phyloP scores from a whole-genome alignment of 371 early-diverging fungal genomes.

The Lichtheimia hyalospora region DNA sequence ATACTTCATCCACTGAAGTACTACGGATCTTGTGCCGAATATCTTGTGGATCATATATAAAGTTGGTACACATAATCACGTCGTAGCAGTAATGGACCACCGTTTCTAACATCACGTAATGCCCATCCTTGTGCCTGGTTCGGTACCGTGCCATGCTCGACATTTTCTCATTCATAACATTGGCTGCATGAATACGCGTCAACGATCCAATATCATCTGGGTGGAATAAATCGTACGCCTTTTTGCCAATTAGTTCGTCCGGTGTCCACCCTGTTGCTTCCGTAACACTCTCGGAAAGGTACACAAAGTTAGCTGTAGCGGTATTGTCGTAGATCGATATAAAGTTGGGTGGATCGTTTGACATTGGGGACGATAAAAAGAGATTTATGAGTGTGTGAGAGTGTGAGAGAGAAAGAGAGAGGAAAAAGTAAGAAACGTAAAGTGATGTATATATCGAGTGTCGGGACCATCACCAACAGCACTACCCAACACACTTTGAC shows the following conservation, averaged over 20 bases:
- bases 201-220: constrained; percentile 40
- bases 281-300: constrained; percentile 50
- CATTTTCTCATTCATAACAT: constrained; percentile 50
- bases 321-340: constrained; percentile 61
- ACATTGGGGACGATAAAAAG: constrained; percentile 1
- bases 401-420: not conserved
- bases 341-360: constrained; percentile 27
- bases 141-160: constrained; percentile 32
- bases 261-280: constrained; percentile 50
- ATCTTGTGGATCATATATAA: constrained; percentile 16
- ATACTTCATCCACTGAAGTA: constrained; percentile 33
- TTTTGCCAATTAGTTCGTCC: constrained; percentile 48
- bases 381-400: not conserved
- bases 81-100: constrained; percentile 44
- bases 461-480: no score
- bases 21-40: constrained; percentile 22
- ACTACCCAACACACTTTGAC: no score
- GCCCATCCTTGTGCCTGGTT: constrained; percentile 33
- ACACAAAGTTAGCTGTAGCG: constrained; percentile 41
- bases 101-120: constrained; percentile 27
- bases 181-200: constrained; percentile 34
- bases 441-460: no score
- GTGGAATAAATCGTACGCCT: constrained; percentile 48
- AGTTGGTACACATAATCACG: constrained; percentile 27
- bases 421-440: not conserved